Conservation (phyloP, 2,329 filamentous ascomycete genomes). For the Rutstroemia sp. region DNA sequence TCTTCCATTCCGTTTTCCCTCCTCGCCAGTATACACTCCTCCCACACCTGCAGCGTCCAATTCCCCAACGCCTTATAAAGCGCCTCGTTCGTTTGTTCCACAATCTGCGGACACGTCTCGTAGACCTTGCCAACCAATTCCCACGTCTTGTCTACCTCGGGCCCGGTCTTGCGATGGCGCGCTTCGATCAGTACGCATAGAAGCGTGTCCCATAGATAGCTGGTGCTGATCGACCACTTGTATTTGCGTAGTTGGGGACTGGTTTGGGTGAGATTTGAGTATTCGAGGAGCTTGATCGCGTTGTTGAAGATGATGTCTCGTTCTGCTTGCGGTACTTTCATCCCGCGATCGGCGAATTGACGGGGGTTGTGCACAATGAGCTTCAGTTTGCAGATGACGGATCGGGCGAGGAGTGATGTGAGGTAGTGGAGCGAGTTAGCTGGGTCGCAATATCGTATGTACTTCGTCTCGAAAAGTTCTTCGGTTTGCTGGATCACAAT, state of each 20-base stretch:
- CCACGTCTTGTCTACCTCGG: conserved; percentile 27
- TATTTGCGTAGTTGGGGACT: conserved; percentile 24
- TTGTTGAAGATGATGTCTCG: conserved; percentile 21
- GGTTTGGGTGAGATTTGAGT: conserved; percentile 16
- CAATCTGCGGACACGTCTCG: conserved; percentile 18
- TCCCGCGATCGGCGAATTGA: too few relatives aligned
- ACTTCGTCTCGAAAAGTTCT: conserved; percentile 30
- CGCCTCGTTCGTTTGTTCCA: conserved; percentile 8
- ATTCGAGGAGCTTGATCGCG: conserved; percentile 22
- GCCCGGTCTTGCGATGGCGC: conserved; percentile 22
- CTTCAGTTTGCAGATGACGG: conserved; percentile 17
- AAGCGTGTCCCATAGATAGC: conserved; percentile 28
- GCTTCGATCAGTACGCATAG: conserved; percentile 29
- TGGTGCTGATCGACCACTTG: conserved; percentile 24
- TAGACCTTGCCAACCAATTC: conserved; percentile 22
- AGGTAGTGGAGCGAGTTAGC: conserved; percentile 30
- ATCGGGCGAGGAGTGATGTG: conserved; percentile 11
- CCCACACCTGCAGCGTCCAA: conserved; percentile 27
- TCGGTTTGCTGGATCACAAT: conserved; percentile 31
- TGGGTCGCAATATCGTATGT: conserved; percentile 32
- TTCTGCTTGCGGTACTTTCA: conserved; percentile 12
- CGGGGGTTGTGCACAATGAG: conserved; percentile 18
- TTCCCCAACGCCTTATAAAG: conserved; percentile 26
- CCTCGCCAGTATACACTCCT: conserved; percentile 19
- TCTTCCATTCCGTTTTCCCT: conserved; percentile 17